Evolutionary conservation across 1,139 yeast species (phyloP).

Genomic region (Oligophagozyma castellii): DNA sequence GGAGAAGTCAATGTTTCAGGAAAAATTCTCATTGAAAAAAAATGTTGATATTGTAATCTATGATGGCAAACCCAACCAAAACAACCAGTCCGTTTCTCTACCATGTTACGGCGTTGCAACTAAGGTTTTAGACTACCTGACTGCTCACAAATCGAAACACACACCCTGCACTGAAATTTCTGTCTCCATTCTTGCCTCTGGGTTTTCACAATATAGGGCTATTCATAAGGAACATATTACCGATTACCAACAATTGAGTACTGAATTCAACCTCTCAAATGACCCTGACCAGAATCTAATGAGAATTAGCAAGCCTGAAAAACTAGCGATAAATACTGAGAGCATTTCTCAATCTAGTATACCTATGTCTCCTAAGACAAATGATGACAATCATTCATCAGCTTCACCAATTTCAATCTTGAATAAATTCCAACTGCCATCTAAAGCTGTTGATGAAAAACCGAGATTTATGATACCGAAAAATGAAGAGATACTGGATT

Average conservation of each 20-base stretch:
- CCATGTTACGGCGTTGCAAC: conserved; percentile 34
- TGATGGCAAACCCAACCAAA: conserved; percentile 23
- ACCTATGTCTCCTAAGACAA: conserved; percentile 2
- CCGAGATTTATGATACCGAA: conserved; percentile 30
- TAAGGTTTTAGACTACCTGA: conserved; percentile 29
- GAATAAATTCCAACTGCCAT: conserved; percentile 27
- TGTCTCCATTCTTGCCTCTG: conserved; percentile 26
- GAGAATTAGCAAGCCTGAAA: too few relatives aligned
- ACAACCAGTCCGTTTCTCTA: conserved; percentile 25
- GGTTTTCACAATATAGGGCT: conserved; percentile 24
- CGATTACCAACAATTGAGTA: too few relatives aligned
- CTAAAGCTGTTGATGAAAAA: conserved; percentile 9
- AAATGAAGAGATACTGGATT: conserved; percentile 30
- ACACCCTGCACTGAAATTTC: conserved; percentile 16
- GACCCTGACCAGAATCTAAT: too few relatives aligned
- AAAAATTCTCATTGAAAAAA: conserved; percentile 10
- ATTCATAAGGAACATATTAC: conserved; percentile 8
- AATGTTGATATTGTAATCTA: conserved; percentile 19
- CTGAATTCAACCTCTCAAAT: too few relatives aligned
- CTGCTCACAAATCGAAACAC: conserved; percentile 10
- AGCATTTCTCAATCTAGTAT: neutral
- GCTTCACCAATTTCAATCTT: conserved; percentile 26
- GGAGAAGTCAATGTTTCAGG: conserved; percentile 25
- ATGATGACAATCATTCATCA: conserved; percentile 8
- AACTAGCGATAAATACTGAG: conserved; percentile 1